A percentile compares a stretch with the other conserved stretches of the same genome.
Conservation (phyloP, 208 protist species). For the Phytomonas francai region DNA sequence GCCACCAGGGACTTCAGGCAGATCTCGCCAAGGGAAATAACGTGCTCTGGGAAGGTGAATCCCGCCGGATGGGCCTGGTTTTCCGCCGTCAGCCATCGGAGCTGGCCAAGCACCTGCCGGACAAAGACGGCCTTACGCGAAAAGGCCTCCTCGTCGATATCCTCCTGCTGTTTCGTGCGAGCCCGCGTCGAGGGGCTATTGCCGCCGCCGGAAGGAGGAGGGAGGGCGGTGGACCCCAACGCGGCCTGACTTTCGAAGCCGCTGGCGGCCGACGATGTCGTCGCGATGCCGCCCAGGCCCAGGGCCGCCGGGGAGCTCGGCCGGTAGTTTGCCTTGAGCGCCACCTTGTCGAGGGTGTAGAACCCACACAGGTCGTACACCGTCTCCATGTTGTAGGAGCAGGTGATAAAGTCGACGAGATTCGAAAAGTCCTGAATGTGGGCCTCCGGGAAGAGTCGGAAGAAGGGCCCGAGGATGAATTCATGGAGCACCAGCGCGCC, state of each 20-base stretch:
- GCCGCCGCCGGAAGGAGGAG: not conserved
- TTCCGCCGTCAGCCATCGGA: constrained; percentile 75
- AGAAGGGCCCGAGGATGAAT: constrained; percentile 68
- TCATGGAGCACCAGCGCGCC: constrained; percentile 82
- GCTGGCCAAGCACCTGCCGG: constrained; percentile 78
- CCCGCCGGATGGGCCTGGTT: constrained; percentile 73
- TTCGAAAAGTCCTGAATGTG: constrained; percentile 89
- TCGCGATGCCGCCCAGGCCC: constrained; percentile 76
- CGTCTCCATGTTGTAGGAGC: constrained; percentile 89
- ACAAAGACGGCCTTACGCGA: constrained; percentile 85
- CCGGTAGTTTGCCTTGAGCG: constrained; percentile 55
- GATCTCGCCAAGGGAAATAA: constrained; percentile 70
- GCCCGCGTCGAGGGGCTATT: not conserved
- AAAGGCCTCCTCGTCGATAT: constrained; percentile 77
- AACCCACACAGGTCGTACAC: constrained; percentile 87
- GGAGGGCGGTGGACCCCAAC: not conserved
- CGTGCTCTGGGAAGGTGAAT: constrained; percentile 69
- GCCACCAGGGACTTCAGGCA: constrained; percentile 75
- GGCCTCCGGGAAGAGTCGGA: constrained; percentile 79
- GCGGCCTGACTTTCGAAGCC: constrained; percentile 40
- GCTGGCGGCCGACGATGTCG: constrained; percentile 42
- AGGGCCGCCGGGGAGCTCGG: constrained; percentile 75
- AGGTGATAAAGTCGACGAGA: constrained; percentile 84
- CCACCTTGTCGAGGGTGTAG: constrained; percentile 78
- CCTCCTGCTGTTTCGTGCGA: constrained; percentile 34